Evolutionary conservation across 176 grass and related monocot species (phyloP).

Genomic region (Oryza longistaminata): DNA sequence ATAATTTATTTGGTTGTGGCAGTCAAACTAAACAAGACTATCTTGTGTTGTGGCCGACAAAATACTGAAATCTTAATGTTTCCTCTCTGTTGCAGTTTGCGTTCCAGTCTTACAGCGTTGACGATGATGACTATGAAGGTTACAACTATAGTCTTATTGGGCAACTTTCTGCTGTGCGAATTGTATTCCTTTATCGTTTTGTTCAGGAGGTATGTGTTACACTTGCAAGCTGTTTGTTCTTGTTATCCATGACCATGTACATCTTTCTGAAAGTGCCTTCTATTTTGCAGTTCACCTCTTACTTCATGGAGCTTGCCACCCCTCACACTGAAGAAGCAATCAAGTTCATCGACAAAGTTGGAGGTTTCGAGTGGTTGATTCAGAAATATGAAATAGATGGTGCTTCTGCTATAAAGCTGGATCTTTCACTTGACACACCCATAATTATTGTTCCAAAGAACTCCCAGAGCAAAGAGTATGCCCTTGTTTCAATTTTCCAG

Average conservation of each 20-base stretch:
- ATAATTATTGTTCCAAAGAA: conserved; percentile 93
- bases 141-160: conserved; percentile 91
- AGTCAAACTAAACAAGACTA: not conserved
- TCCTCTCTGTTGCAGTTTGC: conserved; percentile 60
- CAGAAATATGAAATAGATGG: conserved; percentile 99
- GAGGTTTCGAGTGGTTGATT: conserved; percentile 92
- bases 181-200: conserved; percentile 97
- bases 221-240: conserved; percentile 11
- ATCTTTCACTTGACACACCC: conserved; percentile 92
- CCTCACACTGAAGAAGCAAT: conserved; percentile 96
- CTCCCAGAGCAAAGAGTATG: conserved; percentile 88
- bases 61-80: conserved; percentile 22
- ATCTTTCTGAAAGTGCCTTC: conserved; percentile 8
- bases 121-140: conserved; percentile 92
- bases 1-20: not conserved
- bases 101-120: conserved; percentile 79
- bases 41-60: conserved; percentile 6
- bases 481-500: conserved; percentile 30
- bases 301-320: conserved; percentile 98
- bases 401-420: conserved; percentile 80
- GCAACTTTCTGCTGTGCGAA: conserved; percentile 89
- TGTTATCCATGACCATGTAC: conserved; percentile 8
- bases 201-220: conserved; percentile 76
- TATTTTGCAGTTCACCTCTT: conserved; percentile 82
- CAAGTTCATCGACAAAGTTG: conserved; percentile 96